Evolutionary conservation across 1,284 basidiomycete genomes (phyloP).

Genomic region (Vanrija sp.): DNA sequence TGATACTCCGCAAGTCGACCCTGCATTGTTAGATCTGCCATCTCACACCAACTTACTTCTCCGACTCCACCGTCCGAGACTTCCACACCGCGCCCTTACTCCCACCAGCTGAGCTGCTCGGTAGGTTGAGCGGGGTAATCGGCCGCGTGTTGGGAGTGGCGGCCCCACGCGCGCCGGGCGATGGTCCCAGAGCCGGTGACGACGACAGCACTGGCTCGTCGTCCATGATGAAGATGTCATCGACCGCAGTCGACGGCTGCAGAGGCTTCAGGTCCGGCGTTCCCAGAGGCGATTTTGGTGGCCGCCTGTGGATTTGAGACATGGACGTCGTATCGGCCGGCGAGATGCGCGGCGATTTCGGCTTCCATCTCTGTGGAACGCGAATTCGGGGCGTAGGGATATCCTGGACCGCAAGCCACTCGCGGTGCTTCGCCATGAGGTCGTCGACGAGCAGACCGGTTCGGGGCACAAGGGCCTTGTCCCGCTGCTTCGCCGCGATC

Average conservation of each 20-base stretch:
- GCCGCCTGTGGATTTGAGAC: conserved; percentile 9
- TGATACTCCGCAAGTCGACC: conserved; percentile 76
- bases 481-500: conserved; percentile 61
- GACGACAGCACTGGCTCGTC: conserved; percentile 25
- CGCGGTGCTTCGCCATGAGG: conserved; percentile 63
- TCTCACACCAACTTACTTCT: conserved; percentile 29
- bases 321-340: not conserved
- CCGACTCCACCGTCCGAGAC: conserved; percentile 47
- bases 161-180: conserved; percentile 13
- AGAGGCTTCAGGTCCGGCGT: conserved; percentile 23
- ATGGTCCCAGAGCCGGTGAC: conserved; percentile 13
- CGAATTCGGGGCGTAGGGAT: conserved; percentile 65
- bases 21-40: too few relatives aligned
- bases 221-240: conserved; percentile 51
- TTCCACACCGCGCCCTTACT: conserved; percentile 50
- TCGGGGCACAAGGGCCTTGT: conserved; percentile 64
- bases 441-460: conserved; percentile 58
- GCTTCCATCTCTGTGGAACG: conserved; percentile 43
- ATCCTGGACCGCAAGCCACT: conserved; percentile 78
- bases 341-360: conserved; percentile 48
- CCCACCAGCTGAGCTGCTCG: conserved; percentile 7
- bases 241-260: conserved; percentile 27
- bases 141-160: conserved; percentile 35
- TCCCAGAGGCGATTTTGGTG: not conserved
- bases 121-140: conserved; percentile 53